A percentile compares a stretch with the other conserved stretches of the same genome.
Evolutionary conservation across 1,284 basidiomycete species (phyloP).

Genomic region (Leccinum laetum): DNA sequence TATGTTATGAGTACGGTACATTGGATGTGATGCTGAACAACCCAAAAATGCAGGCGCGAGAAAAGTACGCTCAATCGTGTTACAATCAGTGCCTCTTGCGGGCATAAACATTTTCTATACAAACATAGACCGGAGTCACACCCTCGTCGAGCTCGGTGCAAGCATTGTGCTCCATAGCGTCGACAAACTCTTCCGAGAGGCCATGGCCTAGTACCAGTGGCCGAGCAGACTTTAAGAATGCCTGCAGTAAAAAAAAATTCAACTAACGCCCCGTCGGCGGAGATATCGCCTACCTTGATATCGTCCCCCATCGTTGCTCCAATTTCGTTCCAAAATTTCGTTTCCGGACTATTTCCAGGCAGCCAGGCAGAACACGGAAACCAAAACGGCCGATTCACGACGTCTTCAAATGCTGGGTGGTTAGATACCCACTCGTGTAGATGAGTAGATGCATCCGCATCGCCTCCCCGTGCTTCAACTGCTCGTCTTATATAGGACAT

Average conservation of each 20-base stretch:
- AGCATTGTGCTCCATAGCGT: slow-evolving; percentile 52
- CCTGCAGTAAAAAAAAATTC: slow-evolving; percentile 36
- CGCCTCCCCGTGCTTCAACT: slow-evolving; percentile 55
- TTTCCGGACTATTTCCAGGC: slow-evolving; percentile 31
- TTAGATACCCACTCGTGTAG: slow-evolving; percentile 51
- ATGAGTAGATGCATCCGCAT: slow-evolving; percentile 57
- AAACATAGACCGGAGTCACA: slow-evolving; percentile 47
- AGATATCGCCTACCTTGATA: slow-evolving; percentile 36
- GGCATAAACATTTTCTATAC: slow-evolving; percentile 59
- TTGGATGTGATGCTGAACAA: slow-evolving; percentile 18
- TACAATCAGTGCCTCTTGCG: slow-evolving; percentile 41
- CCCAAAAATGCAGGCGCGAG: slow-evolving; percentile 3
- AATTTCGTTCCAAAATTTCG: slow-evolving; percentile 33
- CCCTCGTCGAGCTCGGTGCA: slow-evolving; percentile 52
- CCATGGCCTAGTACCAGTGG: slow-evolving; percentile 67
- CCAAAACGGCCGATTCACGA: slow-evolving; percentile 56
- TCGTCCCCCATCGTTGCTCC: slow-evolving; percentile 44
- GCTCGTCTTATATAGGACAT: slow-evolving; percentile 52
- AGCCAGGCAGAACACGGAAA: slow-evolving; percentile 55
- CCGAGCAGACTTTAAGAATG: slow-evolving; percentile 62
- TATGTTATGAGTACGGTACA: slow-evolving; percentile 19
- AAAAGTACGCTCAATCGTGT: slow-evolving; percentile 1
- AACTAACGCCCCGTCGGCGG: slow-evolving; percentile 12
- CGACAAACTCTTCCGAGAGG: slow-evolving; percentile 49
- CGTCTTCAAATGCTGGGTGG: slow-evolving; percentile 56